A percentile compares a stretch with the other conserved stretches of the same genome.
These are phyloP conservation scores for Ustilago loliicola DNA, from an alignment of 1,284 basidiomycete genomes.

Conservation along the genomic window DNA sequence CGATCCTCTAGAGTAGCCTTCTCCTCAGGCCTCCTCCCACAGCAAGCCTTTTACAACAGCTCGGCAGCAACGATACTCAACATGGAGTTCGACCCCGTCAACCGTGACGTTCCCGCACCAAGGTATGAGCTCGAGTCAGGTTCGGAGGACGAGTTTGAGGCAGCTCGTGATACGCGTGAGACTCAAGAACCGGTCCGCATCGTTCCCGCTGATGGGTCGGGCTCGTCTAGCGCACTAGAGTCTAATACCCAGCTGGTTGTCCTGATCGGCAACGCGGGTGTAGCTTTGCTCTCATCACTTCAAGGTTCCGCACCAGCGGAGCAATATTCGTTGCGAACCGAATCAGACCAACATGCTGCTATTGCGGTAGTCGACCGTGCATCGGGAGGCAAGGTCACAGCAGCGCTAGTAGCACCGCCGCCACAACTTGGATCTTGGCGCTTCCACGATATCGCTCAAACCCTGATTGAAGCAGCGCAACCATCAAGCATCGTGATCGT, in stretches of 20 bases:
- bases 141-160: conserved; percentile 43
- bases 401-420: conserved; percentile 25
- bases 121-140: conserved; percentile 49
- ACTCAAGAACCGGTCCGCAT: conserved; percentile 14
- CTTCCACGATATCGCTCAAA: conserved; percentile 25
- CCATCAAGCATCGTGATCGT: conserved; percentile 38
- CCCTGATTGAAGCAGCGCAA: conserved; percentile 21
- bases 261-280: conserved; percentile 27
- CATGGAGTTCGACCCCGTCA: conserved; percentile 48
- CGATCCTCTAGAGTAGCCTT: no score
- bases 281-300: conserved; percentile 20
- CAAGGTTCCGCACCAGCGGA: conserved; percentile 9
- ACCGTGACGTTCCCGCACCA: conserved; percentile 33
- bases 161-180: neutral
- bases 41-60: neutral
- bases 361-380: conserved; percentile 13
- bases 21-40: neutral
- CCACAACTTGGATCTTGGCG: conserved; percentile 20
- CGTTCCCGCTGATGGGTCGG: neutral
- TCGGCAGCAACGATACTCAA: neutral
- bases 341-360: conserved; percentile 26
- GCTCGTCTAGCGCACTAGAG: neutral
- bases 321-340: conserved; percentile 17
- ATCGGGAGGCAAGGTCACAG: conserved; percentile 6
- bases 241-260: conserved; percentile 22